Conservation (phyloP, 352 stramenopile genomes). For the Phytopythium kandeliae region DNA sequence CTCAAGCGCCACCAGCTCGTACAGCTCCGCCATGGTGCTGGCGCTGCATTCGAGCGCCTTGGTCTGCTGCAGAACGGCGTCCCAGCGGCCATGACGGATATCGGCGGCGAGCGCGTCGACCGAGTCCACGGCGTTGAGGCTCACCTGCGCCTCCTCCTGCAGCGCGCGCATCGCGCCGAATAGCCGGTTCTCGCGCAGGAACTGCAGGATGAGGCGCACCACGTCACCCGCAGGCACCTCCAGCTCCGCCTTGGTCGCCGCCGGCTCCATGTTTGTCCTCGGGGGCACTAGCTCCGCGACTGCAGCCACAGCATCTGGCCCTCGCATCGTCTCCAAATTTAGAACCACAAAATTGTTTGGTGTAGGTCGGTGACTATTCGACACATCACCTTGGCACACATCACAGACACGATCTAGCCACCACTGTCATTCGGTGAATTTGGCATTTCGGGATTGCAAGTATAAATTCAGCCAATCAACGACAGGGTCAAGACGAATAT, state of each 20-base stretch:
- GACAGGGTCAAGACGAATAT: too few species aligned
- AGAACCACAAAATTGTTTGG: too few species aligned
- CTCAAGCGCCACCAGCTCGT: conserved; percentile 86
- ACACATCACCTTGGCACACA: too few species aligned
- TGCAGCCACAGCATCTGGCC: too few species aligned
- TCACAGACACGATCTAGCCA: too few species aligned
- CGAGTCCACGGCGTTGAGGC: conserved; percentile 86
- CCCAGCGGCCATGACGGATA: conserved; percentile 83
- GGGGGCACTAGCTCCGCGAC: background rate
- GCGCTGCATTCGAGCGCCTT: conserved; percentile 59
- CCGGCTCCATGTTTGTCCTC: background rate
- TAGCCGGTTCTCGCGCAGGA: conserved; percentile 88
- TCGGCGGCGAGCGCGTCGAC: conserved; percentile 70
- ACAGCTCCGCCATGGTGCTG: conserved; percentile 77
- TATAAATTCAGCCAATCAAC: too few species aligned
- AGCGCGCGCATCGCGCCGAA: conserved; percentile 75
- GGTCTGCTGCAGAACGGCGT: conserved; percentile 88
- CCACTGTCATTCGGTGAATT: too few species aligned
- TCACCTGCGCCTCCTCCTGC: conserved; percentile 85
- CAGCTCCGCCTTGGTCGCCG: conserved; percentile 23
- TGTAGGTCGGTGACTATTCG: too few species aligned
- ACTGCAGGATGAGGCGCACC: conserved; percentile 90
- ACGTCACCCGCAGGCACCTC: conserved; percentile 74
- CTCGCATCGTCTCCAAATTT: too few species aligned
- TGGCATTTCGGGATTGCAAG: too few species aligned